Base-by-base conservation (phyloP, 495 filamentous ascomycete genomes). In the Pyrenula massariospora region DNA sequence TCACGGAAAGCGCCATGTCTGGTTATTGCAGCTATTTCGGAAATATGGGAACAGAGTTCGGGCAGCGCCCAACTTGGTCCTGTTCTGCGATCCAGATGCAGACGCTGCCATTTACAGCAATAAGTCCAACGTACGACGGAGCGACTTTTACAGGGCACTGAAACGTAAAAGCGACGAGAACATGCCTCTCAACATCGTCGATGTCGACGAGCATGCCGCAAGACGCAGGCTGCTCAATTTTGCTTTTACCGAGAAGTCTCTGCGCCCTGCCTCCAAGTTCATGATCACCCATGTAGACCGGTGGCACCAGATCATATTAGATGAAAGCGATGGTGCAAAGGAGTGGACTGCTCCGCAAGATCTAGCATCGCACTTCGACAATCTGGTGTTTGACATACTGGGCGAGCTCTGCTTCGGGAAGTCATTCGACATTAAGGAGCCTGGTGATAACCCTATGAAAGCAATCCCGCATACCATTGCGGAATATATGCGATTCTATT, bases 371-470 rank as follows among this genome's bases (percentile, higher is more conserved):
- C 55, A 53, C 31, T 48, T 63, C n/a, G 56, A 61, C 15, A 36
- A 51, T 20, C 60, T 69, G 2, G 55, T 60, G 0, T 63, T 68
- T 36, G 67, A 70, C 54, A 61, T 68, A 22, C 58, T 68, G 58
- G 74, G 74, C 1, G 77, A 79, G 62, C 56, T 78, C 12, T 75
- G 77, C 52, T 79, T 79, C 61, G 75, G 75, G 1, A 77, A 73
- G 60, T 78, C 74, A 51, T 77, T 79, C 56, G 68, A 80, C 58
- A 76, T 77, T 11, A 70, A 68, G 54, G 64, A 70, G 24, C 65
- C 67, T 12, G 60, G 56, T 12, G 55, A 64, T 2, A 66, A 65
- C 50, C 36, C 42, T 2, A 24, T 66, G 2, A 63, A 60, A 50
- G 15, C 25, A 5, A 52, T 70, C 5, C 67, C 63, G 1, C 56